Evolutionary conservation across 2,329 filamentous ascomycete genomes (phyloP), one percentile per base, ranked within the genome.

Genomic region (Xylariaceae sp.): DNA sequence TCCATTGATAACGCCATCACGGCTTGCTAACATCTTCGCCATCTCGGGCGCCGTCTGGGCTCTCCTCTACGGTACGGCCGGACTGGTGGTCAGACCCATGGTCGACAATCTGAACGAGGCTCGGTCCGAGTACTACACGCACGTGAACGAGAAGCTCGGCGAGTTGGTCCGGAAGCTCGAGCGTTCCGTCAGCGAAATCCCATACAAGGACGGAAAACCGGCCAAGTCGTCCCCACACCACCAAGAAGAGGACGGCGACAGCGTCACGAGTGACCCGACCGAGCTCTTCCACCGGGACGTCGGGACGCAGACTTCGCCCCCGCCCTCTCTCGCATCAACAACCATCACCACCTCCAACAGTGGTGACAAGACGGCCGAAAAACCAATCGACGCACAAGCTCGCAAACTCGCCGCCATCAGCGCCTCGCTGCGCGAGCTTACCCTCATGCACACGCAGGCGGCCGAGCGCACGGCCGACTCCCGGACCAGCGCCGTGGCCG

Each of bases 281-380:
- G 85, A 90, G 60, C 74, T 89, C 46, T 92, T 87, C 63, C 85
- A 89, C 60, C 78, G 85, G 31, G 86, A 92, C 56, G 74, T 87
- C 43, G 85, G 84, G 47, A 85, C 85, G 1, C 86, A 92, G 61
- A 92, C 86, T 0, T 80, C 78, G 0, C 70, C 69, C 1, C 65
- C 65, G 0, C 59, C 69, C 3, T 70, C 69, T 3, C 64, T 31
- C 51, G n/a, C n/a, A 57, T 36, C 31, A 52, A 28, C 28, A 13
- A 40, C 11, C n/a, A n/a, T n/a, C n/a, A n/a, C 31, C 38, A 26
- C 11, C 40, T 34, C 45, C 31, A 15, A 21, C 23, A 9, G 18
- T n/a, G n/a, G n/a, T n/a, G n/a, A 30, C 23, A 40, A 36, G 19
- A 38, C 41, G 4, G 31, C 40, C 37, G 64, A 52, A 46, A 60